These are phyloP conservation scores for Hebeloma cylindrosporum DNA, from an alignment of 768 basidiomycete genomes.

Conservation along the genomic window DNA sequence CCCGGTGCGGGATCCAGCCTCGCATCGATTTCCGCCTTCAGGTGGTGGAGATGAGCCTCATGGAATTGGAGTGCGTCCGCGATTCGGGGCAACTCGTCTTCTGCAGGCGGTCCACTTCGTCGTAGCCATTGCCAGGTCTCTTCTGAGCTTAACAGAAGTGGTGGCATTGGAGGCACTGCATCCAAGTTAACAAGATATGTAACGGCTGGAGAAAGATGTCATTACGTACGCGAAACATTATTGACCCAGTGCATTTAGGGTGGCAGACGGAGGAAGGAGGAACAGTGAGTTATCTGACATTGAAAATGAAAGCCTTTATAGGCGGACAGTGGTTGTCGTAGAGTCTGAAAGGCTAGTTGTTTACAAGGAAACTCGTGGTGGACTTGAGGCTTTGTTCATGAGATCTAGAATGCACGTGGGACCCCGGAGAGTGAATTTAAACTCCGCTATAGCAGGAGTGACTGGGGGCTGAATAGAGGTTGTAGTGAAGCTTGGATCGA, in stretches of 20 bases:
- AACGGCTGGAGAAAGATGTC: too few relatives aligned
- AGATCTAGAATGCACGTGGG: background rate
- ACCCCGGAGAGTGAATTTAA: constrained; percentile 6
- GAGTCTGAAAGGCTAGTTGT: background rate
- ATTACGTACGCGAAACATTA: too few relatives aligned
- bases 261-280: too few relatives aligned
- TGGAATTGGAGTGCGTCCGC: constrained; percentile 2
- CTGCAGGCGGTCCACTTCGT: background rate
- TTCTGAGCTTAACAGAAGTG: constrained; percentile 2
- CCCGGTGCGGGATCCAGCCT: constrained; percentile 2
- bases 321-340: background rate
- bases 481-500: background rate
- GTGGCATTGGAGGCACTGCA: constrained; percentile 8
- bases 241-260: too few relatives aligned
- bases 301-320: background rate
- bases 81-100: constrained; percentile 6
- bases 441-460: background rate
- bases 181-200: too few relatives aligned
- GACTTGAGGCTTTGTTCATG: background rate
- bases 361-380: background rate
- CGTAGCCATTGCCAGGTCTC: constrained; percentile 9
- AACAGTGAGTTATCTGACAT: background rate
- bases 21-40: constrained; percentile 2
- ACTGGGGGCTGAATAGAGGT: background rate
- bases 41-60: constrained; percentile 2